Percentiles rank a stretch among this genome's conserved stretches.
phyloP scores from a whole-genome alignment of 257 asterid genomes.

The Primulina eburnea region DNA sequence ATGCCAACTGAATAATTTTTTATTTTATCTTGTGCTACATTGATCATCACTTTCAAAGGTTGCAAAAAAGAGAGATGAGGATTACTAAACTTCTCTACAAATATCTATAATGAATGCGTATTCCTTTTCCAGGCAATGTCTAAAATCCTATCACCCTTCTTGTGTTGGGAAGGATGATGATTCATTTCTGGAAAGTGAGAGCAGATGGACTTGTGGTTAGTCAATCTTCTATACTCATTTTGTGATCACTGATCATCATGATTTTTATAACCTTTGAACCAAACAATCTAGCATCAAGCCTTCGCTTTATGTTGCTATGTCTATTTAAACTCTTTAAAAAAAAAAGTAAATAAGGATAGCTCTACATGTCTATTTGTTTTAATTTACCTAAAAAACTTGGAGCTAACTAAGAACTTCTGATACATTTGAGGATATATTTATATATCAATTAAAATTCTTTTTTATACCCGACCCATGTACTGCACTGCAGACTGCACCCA shows the following conservation, averaged over 20 bases:
- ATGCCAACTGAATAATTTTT: not conserved
- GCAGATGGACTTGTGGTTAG: not conserved
- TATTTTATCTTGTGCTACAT: not conserved
- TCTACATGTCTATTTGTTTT: not conserved
- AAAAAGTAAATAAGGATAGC: not conserved
- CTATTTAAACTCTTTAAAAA: too few relatives aligned
- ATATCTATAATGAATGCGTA: not conserved
- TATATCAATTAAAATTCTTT: not conserved
- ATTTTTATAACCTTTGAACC: not conserved
- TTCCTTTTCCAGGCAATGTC: not conserved
- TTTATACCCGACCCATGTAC: too few relatives aligned
- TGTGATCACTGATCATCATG: not conserved
- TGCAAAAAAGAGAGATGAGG: not conserved
- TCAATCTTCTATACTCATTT: not conserved
- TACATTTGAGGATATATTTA: not conserved
- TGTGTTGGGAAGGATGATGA: not conserved
- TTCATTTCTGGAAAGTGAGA: not conserved
- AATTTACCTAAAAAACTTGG: not conserved
- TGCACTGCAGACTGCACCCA: too few relatives aligned
- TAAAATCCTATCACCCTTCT: not conserved
- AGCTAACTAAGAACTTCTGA: not conserved
- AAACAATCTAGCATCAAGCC: not conserved
- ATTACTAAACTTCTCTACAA: not conserved
- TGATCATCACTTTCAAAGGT: not conserved
- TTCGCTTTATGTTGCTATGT: not conserved